Conservation (phyloP, 1,284 basidiomycete species). For the Trametes pubescens region DNA sequence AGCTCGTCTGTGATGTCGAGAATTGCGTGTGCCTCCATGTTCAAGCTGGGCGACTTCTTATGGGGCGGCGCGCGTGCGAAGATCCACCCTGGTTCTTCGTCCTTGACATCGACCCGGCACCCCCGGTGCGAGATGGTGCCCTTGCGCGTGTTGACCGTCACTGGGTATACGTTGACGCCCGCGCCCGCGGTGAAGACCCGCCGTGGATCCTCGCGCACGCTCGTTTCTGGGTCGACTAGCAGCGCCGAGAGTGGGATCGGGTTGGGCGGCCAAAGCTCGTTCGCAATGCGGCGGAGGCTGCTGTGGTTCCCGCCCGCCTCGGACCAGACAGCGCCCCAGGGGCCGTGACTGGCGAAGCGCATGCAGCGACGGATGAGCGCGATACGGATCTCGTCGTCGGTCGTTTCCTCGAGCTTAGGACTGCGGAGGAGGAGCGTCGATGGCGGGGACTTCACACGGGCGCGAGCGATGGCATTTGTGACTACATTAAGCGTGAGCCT, state of each 20-base stretch:
- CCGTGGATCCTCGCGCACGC: slow-evolving; percentile 12
- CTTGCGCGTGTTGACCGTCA: slow-evolving; percentile 67
- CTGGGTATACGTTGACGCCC: slow-evolving; percentile 69
- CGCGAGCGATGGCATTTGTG: slow-evolving; percentile 44
- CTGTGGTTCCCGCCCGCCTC: slow-evolving; percentile 59
- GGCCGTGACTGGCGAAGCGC: slow-evolving; percentile 72
- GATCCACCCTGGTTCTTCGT: slow-evolving; percentile 36
- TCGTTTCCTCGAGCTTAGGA: slow-evolving; percentile 44
- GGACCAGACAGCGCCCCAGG: slow-evolving; percentile 74
- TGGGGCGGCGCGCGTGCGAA: slow-evolving; percentile 34
- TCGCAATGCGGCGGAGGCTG: slow-evolving; percentile 56
- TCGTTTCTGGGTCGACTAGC: neutral
- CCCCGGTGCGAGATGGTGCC: slow-evolving; percentile 40
- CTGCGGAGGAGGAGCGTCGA: slow-evolving; percentile 59
- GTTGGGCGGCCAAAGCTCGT: slow-evolving; percentile 50
- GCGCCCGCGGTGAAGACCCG: slow-evolving; percentile 56
- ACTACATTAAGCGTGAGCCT: slow-evolving; percentile 25
- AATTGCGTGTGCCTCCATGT: slow-evolving; percentile 4
- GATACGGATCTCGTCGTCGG: slow-evolving; percentile 48
- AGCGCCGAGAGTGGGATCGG: neutral
- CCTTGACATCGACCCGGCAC: slow-evolving; percentile 6
- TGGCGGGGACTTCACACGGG: slow-evolving; percentile 52
- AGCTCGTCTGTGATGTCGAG: slow-evolving; percentile 25
- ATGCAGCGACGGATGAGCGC: slow-evolving; percentile 67
- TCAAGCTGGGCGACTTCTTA: neutral